Base-by-base conservation (phyloP, 2,329 filamentous ascomycete species). In the Venturia aucupariae region DNA sequence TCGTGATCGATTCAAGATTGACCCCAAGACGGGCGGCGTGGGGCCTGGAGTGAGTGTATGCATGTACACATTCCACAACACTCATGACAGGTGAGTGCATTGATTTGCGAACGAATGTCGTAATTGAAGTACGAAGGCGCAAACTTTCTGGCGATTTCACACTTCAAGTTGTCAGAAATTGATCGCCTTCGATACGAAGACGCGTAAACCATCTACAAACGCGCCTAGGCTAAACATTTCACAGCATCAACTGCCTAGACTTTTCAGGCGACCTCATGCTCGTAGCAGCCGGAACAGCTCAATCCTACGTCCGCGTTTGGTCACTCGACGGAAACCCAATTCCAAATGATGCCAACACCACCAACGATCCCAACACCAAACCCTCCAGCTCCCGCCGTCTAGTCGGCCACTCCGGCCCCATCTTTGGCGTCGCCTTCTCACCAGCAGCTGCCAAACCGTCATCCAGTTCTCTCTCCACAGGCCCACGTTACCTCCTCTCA, bases 21-120 rank as follows among this genome's bases (percentile, higher is more conserved):
- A 96, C 66, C 86, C 87, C 24, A 85, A 89, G 41, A 93, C 90
- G 15, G 90, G 91, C 19, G 93, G 92, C 10, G 84, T 92, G 61
- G 91, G 92, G 17, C 86, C 91, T 64, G 87, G 87, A 32, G 82
- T 97, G 66, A 96, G 92, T 71, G 88, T 95, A 30, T 94, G 90
- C 80, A 97, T 97, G 90, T 97, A 95, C 74, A 99, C 94, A 0
- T 96, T 97, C 72, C 94, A 99, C 79, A 99, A 99, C 75, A 96
- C 90, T 0, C 87, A 92, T 67, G 92, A 96, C 75, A 89, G 86
- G 90, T 92, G 78, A 79, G 85, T 60, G 67, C 62, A 67, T n/a
- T 17, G 27, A 30, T 57, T 48, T 22, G 22, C 22, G 46, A 24
- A 41, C 2, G 11, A 8, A 10, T 41, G 6, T 15, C 13, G 44